Conservation (phyloP, 2,329 filamentous ascomycete genomes). For the Hymenoscyphus infarciens region DNA sequence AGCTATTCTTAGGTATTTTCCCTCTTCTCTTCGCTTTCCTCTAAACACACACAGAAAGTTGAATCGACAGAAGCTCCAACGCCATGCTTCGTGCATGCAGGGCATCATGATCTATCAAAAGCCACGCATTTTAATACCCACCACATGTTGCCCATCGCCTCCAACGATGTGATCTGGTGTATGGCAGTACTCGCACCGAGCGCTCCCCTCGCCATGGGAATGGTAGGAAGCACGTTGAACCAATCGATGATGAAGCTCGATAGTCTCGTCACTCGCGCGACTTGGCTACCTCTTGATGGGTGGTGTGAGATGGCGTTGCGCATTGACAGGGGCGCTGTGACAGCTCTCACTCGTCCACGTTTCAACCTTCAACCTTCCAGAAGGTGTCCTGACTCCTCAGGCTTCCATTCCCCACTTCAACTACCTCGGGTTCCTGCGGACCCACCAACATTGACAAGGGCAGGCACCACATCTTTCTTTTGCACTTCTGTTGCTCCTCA, state of each 20-base stretch:
- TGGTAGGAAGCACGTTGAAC: not conserved
- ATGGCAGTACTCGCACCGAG: not conserved
- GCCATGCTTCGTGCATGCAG: not conserved
- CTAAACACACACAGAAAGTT: too few relatives aligned
- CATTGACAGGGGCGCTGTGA: not conserved
- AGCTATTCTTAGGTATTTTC: too few relatives aligned
- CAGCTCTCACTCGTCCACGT: constrained; percentile 1
- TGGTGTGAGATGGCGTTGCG: not conserved
- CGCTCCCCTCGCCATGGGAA: constrained; percentile 1
- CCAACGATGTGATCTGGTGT: not conserved
- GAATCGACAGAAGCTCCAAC: too few relatives aligned
- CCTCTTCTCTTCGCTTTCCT: too few relatives aligned
- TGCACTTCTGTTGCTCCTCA: not conserved
- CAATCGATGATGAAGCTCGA: not conserved
- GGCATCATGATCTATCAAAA: not conserved
- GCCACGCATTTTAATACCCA: not conserved
- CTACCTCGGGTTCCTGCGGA: not conserved
- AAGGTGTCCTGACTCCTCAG: constrained; percentile 1
- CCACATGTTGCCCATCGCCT: not conserved
- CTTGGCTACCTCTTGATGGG: not conserved
- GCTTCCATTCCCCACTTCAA: not conserved
- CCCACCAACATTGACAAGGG: not conserved
- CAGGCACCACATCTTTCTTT: not conserved
- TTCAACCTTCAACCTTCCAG: constrained; percentile 1
- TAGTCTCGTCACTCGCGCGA: not conserved